Conservation (phyloP, 371 early-diverging fungal genomes). For the Mucor saturninus region DNA sequence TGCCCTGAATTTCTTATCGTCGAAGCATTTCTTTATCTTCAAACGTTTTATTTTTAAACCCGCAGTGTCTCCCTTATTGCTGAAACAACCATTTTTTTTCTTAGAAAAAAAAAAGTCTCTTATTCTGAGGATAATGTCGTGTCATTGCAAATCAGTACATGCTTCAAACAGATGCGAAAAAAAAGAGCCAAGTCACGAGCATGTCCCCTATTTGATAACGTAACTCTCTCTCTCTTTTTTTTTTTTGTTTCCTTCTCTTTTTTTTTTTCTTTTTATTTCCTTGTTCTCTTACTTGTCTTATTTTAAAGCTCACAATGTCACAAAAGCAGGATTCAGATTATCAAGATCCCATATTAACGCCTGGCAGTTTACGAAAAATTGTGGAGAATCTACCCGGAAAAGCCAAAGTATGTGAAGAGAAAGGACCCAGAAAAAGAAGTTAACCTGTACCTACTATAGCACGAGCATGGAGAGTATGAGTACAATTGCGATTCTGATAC, state of each 20-base stretch:
- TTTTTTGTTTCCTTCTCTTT: background rate
- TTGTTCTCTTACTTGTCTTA: background rate
- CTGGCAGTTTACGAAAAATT: constrained; percentile 39
- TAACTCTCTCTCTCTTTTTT: background rate
- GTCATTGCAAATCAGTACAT: too few relatives aligned
- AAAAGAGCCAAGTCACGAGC: too few relatives aligned
- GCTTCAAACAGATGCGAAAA: too few relatives aligned
- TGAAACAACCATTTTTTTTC: too few relatives aligned
- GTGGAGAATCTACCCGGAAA: constrained; percentile 42
- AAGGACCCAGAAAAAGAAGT: background rate
- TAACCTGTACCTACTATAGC: constrained; percentile 30
- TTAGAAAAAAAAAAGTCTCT: too few relatives aligned
- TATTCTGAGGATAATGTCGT: too few relatives aligned
- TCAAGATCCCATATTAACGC: constrained; percentile 37
- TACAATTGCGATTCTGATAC: constrained; percentile 66
- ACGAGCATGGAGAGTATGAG: constrained; percentile 58
- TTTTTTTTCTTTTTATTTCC: background rate
- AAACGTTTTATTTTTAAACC: too few relatives aligned
- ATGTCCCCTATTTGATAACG: too few relatives aligned
- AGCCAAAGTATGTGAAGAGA: constrained; percentile 14
- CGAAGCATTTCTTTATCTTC: too few relatives aligned
- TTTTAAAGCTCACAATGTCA: background rate
- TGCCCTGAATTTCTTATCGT: too few relatives aligned
- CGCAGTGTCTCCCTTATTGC: too few relatives aligned
- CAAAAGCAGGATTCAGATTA: background rate